Evolutionary conservation across 2,329 filamentous ascomycete genomes (phyloP), one percentile per base, ranked within the genome.

Genomic region (Cladophialophora carrionii): DNA sequence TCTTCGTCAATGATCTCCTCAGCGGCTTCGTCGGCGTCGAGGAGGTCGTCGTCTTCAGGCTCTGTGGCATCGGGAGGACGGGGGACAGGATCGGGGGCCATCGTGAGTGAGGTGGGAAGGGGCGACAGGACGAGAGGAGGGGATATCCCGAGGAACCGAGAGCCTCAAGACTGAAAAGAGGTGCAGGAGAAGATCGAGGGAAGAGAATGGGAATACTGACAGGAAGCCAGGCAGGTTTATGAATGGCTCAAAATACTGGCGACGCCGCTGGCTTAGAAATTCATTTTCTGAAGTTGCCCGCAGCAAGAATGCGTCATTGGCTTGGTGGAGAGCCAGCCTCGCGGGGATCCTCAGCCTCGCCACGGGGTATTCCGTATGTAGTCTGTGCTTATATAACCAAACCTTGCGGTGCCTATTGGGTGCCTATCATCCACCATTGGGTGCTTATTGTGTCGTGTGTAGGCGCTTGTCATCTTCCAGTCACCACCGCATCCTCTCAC

Each of bases 21-120:
- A 31, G 86, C 89, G 2, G 87, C 89, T 70, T 96, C 93, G 43
- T 90, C 88, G 61, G 86, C 86, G 72, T 88, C 88, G 69, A 96
- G 86, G 79, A 93, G 88, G 61, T 87, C 85, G 68, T 88, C 85
- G 63, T 87, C 83, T 60, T 88, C 85, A 63, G 86, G 82, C 59
- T 77, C 79, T 52, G 73, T 66, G 37, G 74, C 72, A 41, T 77
- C 72, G 69, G 76, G 43, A 37, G 68, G 58, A 20, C 65, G 55
- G 26, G 67, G 66, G n/a, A 63, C 55, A 14, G 68, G 74, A 31
- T 69, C 49, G 48, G 60, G 52, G 20, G 34, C 54, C 66, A 70
- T 70, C 48, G n/a, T 59, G 29, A 53, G 59, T 48, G 58, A 48
- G 49, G 51, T n/a, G 46, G 26, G 26, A 29, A 3, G 26, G 12